Conservation (phyloP, 2,329 filamentous ascomycete species). For the Pseudopyrenochaeta lycopersici region DNA sequence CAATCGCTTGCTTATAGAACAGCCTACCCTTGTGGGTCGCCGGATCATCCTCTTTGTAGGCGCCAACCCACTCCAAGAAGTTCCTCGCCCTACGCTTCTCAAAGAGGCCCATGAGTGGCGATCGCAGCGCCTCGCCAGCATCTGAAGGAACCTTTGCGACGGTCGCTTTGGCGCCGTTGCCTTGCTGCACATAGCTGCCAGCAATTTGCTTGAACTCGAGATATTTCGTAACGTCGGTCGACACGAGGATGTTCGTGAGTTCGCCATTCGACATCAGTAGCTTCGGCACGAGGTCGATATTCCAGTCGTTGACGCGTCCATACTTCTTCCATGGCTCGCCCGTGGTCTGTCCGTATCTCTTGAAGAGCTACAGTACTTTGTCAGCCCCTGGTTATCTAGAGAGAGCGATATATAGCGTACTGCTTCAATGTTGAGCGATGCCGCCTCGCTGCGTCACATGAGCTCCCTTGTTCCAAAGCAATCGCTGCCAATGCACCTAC, state of each 20-base stretch:
- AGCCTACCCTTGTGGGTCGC: slow-evolving; percentile 85
- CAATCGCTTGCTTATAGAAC: not conserved
- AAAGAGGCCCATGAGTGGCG: slow-evolving; percentile 94
- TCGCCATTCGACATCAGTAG: slow-evolving; percentile 98
- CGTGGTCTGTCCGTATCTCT: slow-evolving; percentile 87
- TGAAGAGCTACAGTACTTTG: slow-evolving; percentile 76
- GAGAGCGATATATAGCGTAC: slow-evolving; percentile 62
- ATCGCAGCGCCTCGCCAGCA: slow-evolving; percentile 84
- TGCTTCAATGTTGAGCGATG: slow-evolving; percentile 91
- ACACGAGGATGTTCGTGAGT: slow-evolving; percentile 97
- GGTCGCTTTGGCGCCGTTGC: slow-evolving; percentile 80
- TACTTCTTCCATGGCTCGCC: slow-evolving; percentile 99
- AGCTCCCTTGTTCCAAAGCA: slow-evolving; percentile 23
- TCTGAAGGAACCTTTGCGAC: slow-evolving; percentile 97
- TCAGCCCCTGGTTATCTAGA: slow-evolving; percentile 53
- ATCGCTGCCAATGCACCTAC: slow-evolving; percentile 62
- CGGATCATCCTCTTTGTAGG: slow-evolving; percentile 82
- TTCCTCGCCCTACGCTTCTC: slow-evolving; percentile 97
- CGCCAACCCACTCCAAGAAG: slow-evolving; percentile 95
- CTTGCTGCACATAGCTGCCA: slow-evolving; percentile 96
- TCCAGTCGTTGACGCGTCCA: slow-evolving; percentile 96
- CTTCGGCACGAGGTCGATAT: slow-evolving; percentile 98
- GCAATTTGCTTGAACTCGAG: slow-evolving; percentile 73
- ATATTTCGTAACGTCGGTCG: slow-evolving; percentile 75
- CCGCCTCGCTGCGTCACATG: slow-evolving; percentile 75